Evolutionary conservation across 306 rosid genomes (phyloP), one percentile per base, ranked within the genome.

Genomic region (Herpetospermum pedunculosum): DNA sequence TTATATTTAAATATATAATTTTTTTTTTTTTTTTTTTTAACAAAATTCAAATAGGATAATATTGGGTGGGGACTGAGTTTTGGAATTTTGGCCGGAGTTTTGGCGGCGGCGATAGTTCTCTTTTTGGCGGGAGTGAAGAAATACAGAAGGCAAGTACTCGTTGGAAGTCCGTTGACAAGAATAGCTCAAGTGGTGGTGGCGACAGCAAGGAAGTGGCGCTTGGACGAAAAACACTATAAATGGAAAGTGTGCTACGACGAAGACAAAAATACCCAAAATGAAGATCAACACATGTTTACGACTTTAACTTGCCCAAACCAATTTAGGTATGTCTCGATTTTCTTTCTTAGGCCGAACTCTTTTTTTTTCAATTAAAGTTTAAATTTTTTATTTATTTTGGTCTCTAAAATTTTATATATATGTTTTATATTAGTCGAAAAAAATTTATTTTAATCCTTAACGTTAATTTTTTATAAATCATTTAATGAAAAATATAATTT

Each of bases 51-150:
- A 59, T 63, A 91, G 96, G 92, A 89, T 73, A 87, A 89, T 49
- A 80, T 83, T 40, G 85, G 97, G 80, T 89, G 97, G 97, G 88
- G 77, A 2, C 69, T 80, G 68, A 90, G 92, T 15, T 74, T 87
- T 14, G 87, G 89, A 41, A 79, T 89, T 37, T 64, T 87, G 65
- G 83, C 79, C 30, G 92, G 76, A 10, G 86, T 85, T n/a, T 25
- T 87, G 80, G 91, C 76, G 2, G 63, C 79, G 65, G 91, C 96
- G 26, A 46, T 89, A 14, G 52, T 50, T 13, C 29, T 83, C 28
- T 89, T 89, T 78, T 4, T 91, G 54, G 11, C 81, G 7, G 97
- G 97, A 72, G 80, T 73, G 29, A 83, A 46, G 53, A 80, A 76
- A 79, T 91, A 91, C 74, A 70, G 82, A 44, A 81, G 70, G 19